Conservation (phyloP, 768 basidiomycete genomes). For the Podaxis mareebaensis region DNA sequence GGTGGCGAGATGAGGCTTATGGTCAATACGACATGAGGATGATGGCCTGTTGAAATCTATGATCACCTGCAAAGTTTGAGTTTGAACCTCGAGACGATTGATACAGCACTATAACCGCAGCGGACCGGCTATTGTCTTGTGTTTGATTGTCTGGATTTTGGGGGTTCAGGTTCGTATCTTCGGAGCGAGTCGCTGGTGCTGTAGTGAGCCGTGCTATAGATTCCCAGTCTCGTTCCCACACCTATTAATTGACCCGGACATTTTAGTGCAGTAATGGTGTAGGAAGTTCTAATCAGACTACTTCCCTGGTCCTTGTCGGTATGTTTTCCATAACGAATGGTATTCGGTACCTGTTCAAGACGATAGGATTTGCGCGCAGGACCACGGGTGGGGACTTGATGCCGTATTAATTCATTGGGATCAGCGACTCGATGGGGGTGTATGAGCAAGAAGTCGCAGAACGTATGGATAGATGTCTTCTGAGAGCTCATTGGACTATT, state of each 20-base stretch:
- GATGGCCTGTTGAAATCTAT: constrained; percentile 18
- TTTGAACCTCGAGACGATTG: not conserved
- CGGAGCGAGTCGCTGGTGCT: not conserved
- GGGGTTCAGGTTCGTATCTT: too few species aligned
- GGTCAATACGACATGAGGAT: constrained; percentile 31
- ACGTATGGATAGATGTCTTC: not conserved
- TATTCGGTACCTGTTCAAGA: not conserved
- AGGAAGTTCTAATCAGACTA: constrained; percentile 2
- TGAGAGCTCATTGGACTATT: not conserved
- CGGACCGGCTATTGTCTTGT: not conserved
- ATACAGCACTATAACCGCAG: too few species aligned
- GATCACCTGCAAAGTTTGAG: not conserved
- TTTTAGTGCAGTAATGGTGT: not conserved
- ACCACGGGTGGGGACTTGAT: not conserved
- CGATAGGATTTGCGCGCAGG: too few species aligned
- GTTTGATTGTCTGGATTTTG: not conserved
- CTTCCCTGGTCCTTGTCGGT: not conserved
- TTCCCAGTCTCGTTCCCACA: not conserved
- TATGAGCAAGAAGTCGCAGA: not conserved
- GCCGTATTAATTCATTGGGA: not conserved
- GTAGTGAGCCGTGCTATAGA: not conserved
- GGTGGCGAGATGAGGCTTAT: constrained; percentile 18
- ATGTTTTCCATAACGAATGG: not conserved
- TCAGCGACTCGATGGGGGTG: not conserved
- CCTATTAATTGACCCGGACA: not conserved